A percentile compares a stretch with the other conserved stretches of the same genome.
phyloP scores from a whole-genome alignment of 257 asterid species.

The Nicotiana attenuata region DNA sequence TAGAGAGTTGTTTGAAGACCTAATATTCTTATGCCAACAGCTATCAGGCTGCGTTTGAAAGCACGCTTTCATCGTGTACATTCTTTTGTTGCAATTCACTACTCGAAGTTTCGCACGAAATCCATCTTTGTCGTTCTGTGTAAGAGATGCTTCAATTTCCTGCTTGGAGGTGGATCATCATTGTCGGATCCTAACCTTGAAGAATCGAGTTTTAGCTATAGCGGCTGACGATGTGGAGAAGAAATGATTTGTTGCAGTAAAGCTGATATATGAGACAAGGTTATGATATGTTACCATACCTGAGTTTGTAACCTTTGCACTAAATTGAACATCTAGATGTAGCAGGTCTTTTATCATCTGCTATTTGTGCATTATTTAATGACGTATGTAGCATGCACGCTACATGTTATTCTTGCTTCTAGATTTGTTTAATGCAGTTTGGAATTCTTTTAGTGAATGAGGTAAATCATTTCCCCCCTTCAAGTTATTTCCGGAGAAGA shows the following conservation, averaged over 20 bases:
- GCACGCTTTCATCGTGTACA: background rate
- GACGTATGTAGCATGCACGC: background rate
- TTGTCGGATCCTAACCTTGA: background rate
- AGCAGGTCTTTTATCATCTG: constrained; percentile 1
- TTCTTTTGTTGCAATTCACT: background rate
- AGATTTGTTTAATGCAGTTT: background rate
- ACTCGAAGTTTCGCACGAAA: background rate
- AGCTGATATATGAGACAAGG: background rate
- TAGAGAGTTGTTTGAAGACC: background rate
- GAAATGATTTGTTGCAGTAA: background rate
- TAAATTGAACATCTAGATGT: background rate
- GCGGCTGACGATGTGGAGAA: background rate
- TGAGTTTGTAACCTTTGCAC: background rate
- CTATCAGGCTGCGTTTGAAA: background rate
- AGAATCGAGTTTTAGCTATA: background rate
- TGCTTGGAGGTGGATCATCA: background rate
- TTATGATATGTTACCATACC: constrained; percentile 1
- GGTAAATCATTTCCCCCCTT: too few relatives aligned
- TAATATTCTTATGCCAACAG: background rate
- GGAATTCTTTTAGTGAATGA: background rate
- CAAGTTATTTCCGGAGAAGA: too few relatives aligned
- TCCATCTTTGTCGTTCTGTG: background rate
- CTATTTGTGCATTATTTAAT: background rate
- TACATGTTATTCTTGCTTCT: background rate
- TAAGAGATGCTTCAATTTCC: background rate